phyloP scores from a whole-genome alignment of 2,329 filamentous ascomycete species.

The Davidsoniella virescens region DNA sequence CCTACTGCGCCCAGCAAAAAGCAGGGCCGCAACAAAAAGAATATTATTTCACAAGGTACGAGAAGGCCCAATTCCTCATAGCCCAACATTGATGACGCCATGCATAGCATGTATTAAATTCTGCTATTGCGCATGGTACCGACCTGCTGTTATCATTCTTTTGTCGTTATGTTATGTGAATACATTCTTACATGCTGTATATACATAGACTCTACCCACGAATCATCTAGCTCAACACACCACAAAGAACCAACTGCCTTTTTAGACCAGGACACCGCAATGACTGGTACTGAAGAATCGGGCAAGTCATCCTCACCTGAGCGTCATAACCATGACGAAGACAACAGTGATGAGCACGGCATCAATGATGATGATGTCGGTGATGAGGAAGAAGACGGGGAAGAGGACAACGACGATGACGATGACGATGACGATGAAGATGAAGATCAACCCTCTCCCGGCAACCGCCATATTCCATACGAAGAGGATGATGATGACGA shows the following conservation, averaged over 20 bases:
- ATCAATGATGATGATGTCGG: conserved; percentile 13
- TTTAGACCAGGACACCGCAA: conserved; percentile 47
- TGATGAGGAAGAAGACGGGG: conserved; percentile 40
- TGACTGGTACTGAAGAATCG: conserved; percentile 51
- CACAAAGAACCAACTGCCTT: conserved; percentile 36
- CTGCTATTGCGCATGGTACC: too few relatives aligned
- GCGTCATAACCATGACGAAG: conserved; percentile 17
- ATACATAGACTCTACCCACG: conserved; percentile 9
- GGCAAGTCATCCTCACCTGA: conserved; percentile 26
- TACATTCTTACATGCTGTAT: neutral
- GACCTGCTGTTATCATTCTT: too few relatives aligned
- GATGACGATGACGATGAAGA: conserved; percentile 48
- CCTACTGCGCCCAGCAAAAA: conserved; percentile 6
- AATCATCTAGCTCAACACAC: conserved; percentile 24
- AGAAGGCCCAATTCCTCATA: neutral
- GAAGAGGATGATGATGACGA: conserved; percentile 48
- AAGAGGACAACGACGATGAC: conserved; percentile 51
- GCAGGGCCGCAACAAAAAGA: conserved; percentile 15
- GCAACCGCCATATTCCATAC: conserved; percentile 16
- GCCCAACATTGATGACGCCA: neutral
- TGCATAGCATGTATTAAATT: neutral
- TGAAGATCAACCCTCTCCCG: conserved; percentile 23
- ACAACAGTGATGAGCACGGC: conserved; percentile 2
- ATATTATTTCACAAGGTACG: conserved; percentile 7
- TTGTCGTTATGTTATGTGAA: neutral